Percentiles rank a stretch among this genome's conserved stretches.
Evolutionary conservation across 805 yeast species (phyloP).

Genomic region (Ogataea naganishii): DNA sequence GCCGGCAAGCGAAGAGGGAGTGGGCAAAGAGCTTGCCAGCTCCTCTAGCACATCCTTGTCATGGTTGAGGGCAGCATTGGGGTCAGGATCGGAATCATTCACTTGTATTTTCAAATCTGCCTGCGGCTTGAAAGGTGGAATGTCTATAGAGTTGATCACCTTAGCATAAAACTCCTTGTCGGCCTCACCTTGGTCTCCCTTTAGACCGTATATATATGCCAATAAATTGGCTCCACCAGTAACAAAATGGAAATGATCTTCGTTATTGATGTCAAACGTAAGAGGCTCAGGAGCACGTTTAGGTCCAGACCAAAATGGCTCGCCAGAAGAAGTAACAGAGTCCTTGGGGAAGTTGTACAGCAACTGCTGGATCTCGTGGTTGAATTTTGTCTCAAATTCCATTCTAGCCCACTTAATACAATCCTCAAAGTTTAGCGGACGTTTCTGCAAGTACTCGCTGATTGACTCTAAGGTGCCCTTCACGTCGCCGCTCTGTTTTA

Average conservation of each 20-base stretch:
- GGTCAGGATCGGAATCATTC: slow-evolving; percentile 82
- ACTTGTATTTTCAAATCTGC: slow-evolving; percentile 75
- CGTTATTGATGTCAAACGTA: slow-evolving; percentile 62
- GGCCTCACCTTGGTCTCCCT: slow-evolving; percentile 55
- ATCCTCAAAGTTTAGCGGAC: slow-evolving; percentile 87
- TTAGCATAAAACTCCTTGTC: slow-evolving; percentile 39
- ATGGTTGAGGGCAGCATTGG: slow-evolving; percentile 43
- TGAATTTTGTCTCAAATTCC: slow-evolving; percentile 79
- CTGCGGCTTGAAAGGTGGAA: slow-evolving; percentile 68
- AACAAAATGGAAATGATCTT: slow-evolving; percentile 74
- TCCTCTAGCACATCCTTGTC: slow-evolving; percentile 59
- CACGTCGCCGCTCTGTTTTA: slow-evolving; percentile 89
- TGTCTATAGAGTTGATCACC: slow-evolving; percentile 39
- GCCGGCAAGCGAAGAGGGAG: slow-evolving; percentile 83
- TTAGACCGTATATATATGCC: slow-evolving; percentile 85
- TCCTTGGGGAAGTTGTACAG: slow-evolving; percentile 92
- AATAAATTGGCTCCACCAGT: slow-evolving; percentile 86
- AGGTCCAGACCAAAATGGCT: slow-evolving; percentile 96
- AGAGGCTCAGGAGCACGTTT: slow-evolving; percentile 93
- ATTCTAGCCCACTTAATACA: slow-evolving; percentile 93
- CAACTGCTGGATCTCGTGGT: slow-evolving; percentile 81
- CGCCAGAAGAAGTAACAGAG: slow-evolving; percentile 83
- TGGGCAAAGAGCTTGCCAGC: slow-evolving; percentile 75
- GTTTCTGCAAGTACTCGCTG: slow-evolving; percentile 59
- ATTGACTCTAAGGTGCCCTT: slow-evolving; percentile 82